These are phyloP conservation scores for Drechslerella coelobrocha DNA, from an alignment of 2,329 filamentous ascomycete species.

Conservation along the genomic window DNA sequence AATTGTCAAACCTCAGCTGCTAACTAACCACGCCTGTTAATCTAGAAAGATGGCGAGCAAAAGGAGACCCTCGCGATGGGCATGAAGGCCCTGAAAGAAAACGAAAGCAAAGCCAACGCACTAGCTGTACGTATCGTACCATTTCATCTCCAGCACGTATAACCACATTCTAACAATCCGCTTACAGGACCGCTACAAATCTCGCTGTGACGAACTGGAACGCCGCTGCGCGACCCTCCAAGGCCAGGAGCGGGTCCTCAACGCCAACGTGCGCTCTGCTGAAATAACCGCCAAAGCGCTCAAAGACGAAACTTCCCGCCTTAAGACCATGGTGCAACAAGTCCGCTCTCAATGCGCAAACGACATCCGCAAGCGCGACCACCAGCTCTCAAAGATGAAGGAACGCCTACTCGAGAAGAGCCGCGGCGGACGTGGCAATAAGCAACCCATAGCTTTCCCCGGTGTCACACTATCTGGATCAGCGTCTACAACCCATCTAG, in stretches of 20 bases:
- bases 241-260: slow-evolving; percentile 73
- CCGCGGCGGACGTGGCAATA: slow-evolving; percentile 64
- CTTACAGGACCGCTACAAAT: slow-evolving; percentile 63
- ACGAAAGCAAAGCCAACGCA: slow-evolving; percentile 64
- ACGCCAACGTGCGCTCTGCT: slow-evolving; percentile 73
- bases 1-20: background rate
- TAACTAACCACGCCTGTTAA: slow-evolving; percentile 12
- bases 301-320: slow-evolving; percentile 80
- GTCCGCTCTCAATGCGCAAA: slow-evolving; percentile 85
- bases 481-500: slow-evolving; percentile 33
- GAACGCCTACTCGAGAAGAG: slow-evolving; percentile 78
- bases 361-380: slow-evolving; percentile 87
- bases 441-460: slow-evolving; percentile 58
- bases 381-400: slow-evolving; percentile 87
- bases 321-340: slow-evolving; percentile 81
- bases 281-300: slow-evolving; percentile 77
- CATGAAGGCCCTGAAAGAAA: slow-evolving; percentile 72
- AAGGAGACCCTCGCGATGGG: slow-evolving; percentile 81
- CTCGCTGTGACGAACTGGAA: slow-evolving; percentile 65
- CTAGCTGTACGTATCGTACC: slow-evolving; percentile 42
- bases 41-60: slow-evolving; percentile 84
- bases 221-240: slow-evolving; percentile 68
- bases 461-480: slow-evolving; percentile 60
- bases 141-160: slow-evolving; percentile 28
- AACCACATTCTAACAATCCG: slow-evolving; percentile 42